Conservation (phyloP, 192 early-diverging fungal species). For the Mortierella antarctica region DNA sequence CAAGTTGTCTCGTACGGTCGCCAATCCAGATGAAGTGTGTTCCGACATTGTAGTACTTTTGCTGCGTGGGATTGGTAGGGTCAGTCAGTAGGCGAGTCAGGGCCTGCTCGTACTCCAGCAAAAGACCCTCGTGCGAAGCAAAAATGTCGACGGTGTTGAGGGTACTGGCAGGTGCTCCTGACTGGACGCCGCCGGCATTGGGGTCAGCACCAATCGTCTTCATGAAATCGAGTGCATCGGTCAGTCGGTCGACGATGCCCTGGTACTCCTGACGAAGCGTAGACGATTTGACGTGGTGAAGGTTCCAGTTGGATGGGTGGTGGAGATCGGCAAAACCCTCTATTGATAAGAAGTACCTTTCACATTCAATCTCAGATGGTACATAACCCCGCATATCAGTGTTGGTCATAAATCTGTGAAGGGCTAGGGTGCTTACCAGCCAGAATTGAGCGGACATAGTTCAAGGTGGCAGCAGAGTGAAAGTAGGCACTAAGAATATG, state of each 20-base stretch:
- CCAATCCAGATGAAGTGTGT: conserved; percentile 99
- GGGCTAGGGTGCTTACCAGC: conserved; percentile 56
- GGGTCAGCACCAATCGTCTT: conserved; percentile 89
- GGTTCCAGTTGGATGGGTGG: conserved; percentile 88
- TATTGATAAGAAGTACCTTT: conserved; percentile 10
- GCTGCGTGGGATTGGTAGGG: conserved; percentile 54
- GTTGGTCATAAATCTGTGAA: too few relatives aligned
- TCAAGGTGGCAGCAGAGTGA: conserved; percentile 96
- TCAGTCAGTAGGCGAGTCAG: conserved; percentile 78
- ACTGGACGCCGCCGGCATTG: conserved; percentile 13
- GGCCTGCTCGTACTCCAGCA: conserved; percentile 92
- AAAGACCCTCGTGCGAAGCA: conserved; percentile 95
- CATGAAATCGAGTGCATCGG: conserved; percentile 95
- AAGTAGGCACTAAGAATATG: conserved; percentile 81
- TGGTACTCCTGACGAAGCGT: conserved; percentile 89
- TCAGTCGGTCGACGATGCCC: conserved; percentile 85
- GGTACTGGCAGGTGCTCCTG: conserved; percentile 37
- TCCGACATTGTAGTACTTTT: conserved; percentile 90
- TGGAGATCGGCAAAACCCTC: conserved; percentile 83
- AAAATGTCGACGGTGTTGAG: conserved; percentile 90
- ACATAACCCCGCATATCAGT: background rate
- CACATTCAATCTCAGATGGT: background rate
- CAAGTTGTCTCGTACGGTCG: conserved; percentile 94
- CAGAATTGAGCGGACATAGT: conserved; percentile 92
- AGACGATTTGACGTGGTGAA: conserved; percentile 87